A percentile compares a stretch with the other conserved stretches of the same genome.
phyloP scores from a whole-genome alignment of 2,329 filamentous ascomycete species.

The Thelonectria blattea region DNA sequence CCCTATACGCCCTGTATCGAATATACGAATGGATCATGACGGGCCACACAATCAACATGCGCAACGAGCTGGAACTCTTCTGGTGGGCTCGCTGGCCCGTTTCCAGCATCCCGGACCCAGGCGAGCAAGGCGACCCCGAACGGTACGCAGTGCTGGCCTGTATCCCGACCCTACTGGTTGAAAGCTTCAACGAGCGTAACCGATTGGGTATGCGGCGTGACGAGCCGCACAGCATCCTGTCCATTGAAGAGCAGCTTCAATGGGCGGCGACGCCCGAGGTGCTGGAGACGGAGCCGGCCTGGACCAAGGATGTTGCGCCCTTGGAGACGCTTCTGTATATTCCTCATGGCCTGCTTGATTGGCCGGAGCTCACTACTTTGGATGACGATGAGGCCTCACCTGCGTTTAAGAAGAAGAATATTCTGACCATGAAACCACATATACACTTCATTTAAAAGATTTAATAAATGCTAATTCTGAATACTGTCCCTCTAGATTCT shows the following conservation, averaged over 20 bases:
- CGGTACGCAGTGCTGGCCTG: conserved; percentile 22
- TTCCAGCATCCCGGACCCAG: conserved; percentile 19
- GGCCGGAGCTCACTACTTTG: background rate
- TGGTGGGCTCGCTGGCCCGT: conserved; percentile 24
- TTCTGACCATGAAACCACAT: conserved; percentile 19
- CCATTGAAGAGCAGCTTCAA: conserved; percentile 16
- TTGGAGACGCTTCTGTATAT: conserved; percentile 9
- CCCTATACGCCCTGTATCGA: conserved; percentile 18
- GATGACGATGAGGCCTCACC: conserved; percentile 8
- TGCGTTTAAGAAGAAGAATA: conserved; percentile 19
- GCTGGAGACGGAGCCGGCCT: conserved; percentile 7
- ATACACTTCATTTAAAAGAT: conserved; percentile 1
- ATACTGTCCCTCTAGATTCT: too few species aligned
- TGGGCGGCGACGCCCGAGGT: conserved; percentile 20
- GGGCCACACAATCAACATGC: background rate
- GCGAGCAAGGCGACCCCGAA: conserved; percentile 16
- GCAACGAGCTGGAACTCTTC: conserved; percentile 25
- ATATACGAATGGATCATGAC: conserved; percentile 23
- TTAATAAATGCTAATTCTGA: too few species aligned
- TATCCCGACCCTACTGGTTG: conserved; percentile 18
- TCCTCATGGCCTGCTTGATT: background rate
- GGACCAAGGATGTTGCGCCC: conserved; percentile 10
- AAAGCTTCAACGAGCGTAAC: conserved; percentile 19
- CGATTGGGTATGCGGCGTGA: conserved; percentile 8
- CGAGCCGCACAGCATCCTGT: conserved; percentile 14